phyloP scores from a whole-genome alignment of 1,139 yeast species.

The Hemisphaericaspora xylofermentans region DNA sequence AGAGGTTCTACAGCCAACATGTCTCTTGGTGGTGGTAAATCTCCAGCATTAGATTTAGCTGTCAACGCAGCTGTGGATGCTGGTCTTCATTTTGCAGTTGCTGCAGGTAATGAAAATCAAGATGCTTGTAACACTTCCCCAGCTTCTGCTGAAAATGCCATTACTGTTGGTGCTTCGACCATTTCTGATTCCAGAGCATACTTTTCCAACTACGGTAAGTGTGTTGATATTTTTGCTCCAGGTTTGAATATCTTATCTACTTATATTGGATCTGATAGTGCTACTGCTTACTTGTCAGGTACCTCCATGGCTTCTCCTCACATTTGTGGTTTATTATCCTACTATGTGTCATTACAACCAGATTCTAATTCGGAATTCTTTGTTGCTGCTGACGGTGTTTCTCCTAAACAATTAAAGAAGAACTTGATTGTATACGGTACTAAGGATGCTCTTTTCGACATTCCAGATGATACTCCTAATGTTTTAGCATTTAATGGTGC shows the following conservation, averaged over 20 bases:
- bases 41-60: constrained; percentile 43
- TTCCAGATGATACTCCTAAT: constrained; percentile 86
- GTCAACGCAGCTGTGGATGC: constrained; percentile 43
- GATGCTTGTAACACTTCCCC: constrained; percentile 47
- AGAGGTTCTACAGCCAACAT: constrained; percentile 47
- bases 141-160: constrained; percentile 42
- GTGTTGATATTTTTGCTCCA: constrained; percentile 48
- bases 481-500: constrained; percentile 91
- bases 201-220: constrained; percentile 45
- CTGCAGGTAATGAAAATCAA: constrained; percentile 46
- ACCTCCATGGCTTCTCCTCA: constrained; percentile 50
- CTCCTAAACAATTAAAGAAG: constrained; percentile 88
- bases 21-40: constrained; percentile 45
- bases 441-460: constrained; percentile 60
- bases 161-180: constrained; percentile 46
- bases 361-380: constrained; percentile 72
- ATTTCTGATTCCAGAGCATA: constrained; percentile 37
- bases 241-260: constrained; percentile 44
- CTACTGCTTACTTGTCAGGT: constrained; percentile 58
- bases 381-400: constrained; percentile 56
- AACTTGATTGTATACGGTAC: constrained; percentile 82
- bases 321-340: constrained; percentile 41
- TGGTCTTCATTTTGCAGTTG: constrained; percentile 45
- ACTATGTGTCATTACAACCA: constrained; percentile 44
- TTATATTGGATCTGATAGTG: constrained; percentile 36